Percentiles rank a stretch among this genome's conserved stretches.
These are phyloP conservation scores for Moniliella sp. DNA, from an alignment of 1,284 basidiomycete genomes.

Conservation along the genomic window DNA sequence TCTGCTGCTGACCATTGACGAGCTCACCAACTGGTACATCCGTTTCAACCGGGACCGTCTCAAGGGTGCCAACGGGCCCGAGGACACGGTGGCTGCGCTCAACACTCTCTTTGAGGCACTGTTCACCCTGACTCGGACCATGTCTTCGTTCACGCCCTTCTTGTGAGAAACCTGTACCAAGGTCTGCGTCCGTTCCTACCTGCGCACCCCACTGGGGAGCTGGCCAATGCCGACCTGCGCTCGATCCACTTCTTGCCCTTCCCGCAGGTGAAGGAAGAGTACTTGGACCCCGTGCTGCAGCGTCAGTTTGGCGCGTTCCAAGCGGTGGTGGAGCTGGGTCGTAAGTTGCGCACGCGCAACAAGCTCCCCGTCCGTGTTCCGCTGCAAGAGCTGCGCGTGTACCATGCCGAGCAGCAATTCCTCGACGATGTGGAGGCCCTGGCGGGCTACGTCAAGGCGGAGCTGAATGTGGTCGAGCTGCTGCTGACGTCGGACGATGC, in stretches of 20 bases:
- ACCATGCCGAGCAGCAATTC: conserved; percentile 69
- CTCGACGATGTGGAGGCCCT: conserved; percentile 66
- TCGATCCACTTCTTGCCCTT: conserved; percentile 89
- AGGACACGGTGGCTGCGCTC: conserved; percentile 69
- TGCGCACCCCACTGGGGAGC: conserved; percentile 1
- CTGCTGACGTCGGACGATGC: conserved; percentile 71
- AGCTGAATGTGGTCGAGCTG: conserved; percentile 81
- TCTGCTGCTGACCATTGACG: conserved; percentile 72
- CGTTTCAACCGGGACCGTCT: conserved; percentile 88
- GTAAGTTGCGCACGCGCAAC: conserved; percentile 69
- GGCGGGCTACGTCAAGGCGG: conserved; percentile 71
- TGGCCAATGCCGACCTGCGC: conserved; percentile 53
- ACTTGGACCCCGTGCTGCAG: conserved; percentile 88
- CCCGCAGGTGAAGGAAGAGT: conserved; percentile 77
- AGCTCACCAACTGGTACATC: conserved; percentile 98
- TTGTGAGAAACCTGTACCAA: conserved; percentile 92
- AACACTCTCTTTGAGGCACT: conserved; percentile 91
- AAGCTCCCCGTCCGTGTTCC: conserved; percentile 53
- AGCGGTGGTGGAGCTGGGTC: conserved; percentile 71
- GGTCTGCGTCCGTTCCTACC: conserved; percentile 57
- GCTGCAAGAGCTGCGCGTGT: conserved; percentile 73
- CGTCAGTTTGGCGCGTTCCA: conserved; percentile 85
- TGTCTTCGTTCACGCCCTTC: conserved; percentile 97
- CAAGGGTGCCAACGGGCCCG: conserved; percentile 78
- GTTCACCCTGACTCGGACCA: conserved; percentile 76